Evolutionary conservation across 805 yeast genomes (phyloP).

Genomic region (Sungouiozyma ichnusensis): DNA sequence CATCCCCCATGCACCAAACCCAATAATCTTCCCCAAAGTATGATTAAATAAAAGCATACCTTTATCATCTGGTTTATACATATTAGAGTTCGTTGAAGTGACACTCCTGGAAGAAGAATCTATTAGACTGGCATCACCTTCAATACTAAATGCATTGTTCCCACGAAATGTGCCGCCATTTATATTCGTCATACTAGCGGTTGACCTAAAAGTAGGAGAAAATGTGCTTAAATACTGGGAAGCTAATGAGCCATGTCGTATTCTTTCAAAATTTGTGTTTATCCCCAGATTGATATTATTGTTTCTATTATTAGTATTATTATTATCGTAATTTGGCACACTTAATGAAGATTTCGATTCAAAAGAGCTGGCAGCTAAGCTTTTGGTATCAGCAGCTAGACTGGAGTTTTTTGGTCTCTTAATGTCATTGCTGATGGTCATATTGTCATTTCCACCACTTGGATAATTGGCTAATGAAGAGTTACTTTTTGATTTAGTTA

Average conservation of each 20-base stretch:
- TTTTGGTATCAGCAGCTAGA: neutral
- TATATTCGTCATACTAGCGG: constrained; percentile 5
- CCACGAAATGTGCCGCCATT: neutral
- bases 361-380: neutral
- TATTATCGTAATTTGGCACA: neutral
- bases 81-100: neutral
- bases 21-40: constrained; percentile 62
- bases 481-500: constrained; percentile 20
- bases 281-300: neutral
- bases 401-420: neutral
- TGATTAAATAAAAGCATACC: constrained; percentile 60
- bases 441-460: constrained; percentile 1
- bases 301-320: neutral
- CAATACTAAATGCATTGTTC: neutral
- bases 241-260: constrained; percentile 26
- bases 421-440: neutral
- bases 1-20: constrained; percentile 86
- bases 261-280: constrained; percentile 4
- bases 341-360: neutral
- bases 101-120: neutral
- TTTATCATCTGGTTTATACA: constrained; percentile 39
- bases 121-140: neutral
- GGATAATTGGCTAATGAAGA: constrained; percentile 9
- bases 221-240: constrained; percentile 27
- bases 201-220: constrained; percentile 21